A percentile compares a stretch with the other conserved stretches of the same genome.
Evolutionary conservation across 2,329 filamentous ascomycete species (phyloP).

Genomic region (Cladophialophora bantiana): DNA sequence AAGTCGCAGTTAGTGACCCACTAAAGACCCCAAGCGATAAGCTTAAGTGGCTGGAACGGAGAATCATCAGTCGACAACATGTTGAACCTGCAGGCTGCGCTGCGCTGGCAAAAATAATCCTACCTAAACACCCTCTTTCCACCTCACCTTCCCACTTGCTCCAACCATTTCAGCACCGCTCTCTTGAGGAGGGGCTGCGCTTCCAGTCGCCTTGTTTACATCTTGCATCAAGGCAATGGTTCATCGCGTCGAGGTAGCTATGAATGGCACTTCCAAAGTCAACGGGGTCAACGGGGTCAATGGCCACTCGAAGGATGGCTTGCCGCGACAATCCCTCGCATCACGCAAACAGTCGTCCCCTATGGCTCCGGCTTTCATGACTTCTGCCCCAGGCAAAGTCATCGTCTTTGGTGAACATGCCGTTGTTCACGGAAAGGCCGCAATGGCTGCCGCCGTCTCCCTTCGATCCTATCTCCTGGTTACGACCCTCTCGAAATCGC

Average conservation of each 20-base stretch:
- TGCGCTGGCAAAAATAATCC: conserved; percentile 8
- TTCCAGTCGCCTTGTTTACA: conserved; percentile 3
- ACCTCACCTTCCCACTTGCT: conserved; percentile 6
- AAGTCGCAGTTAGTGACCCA: neutral
- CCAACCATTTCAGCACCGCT: neutral
- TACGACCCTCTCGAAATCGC: conserved; percentile 90
- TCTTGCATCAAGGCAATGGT: conserved; percentile 18
- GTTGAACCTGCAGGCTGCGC: neutral
- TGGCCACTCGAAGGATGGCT: conserved; percentile 35
- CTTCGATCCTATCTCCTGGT: conserved; percentile 96
- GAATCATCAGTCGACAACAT: neutral
- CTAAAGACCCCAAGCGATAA: conserved; percentile 16
- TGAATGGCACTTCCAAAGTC: conserved; percentile 32
- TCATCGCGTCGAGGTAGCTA: conserved; percentile 29
- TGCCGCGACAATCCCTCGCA: conserved; percentile 31
- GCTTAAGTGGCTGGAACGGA: conserved; percentile 14
- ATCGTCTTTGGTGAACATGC: conserved; percentile 98
- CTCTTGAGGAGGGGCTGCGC: neutral
- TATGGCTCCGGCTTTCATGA: conserved; percentile 90
- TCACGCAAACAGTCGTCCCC: conserved; percentile 59
- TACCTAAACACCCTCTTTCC: neutral
- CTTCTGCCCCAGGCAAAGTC: conserved; percentile 96
- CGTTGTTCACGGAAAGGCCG: conserved; percentile 96
- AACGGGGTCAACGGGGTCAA: conserved; percentile 36
- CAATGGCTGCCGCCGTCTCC: conserved; percentile 93